Percentiles rank a stretch among this genome's conserved stretches.
Evolutionary conservation across 805 yeast species (phyloP).

Genomic region (Zygotorulaspora florentina): DNA sequence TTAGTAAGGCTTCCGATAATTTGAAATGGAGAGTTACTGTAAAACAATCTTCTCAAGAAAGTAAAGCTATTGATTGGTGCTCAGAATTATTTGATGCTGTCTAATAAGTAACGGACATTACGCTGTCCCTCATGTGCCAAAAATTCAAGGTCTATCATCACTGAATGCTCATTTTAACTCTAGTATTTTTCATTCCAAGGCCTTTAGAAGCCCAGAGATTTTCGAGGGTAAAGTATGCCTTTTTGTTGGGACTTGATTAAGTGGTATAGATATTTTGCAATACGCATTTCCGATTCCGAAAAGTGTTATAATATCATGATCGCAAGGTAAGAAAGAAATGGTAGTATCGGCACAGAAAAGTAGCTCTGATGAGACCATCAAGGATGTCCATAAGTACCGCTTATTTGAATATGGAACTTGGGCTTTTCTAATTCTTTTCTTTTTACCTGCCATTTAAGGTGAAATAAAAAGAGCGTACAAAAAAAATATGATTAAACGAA

Average conservation of each 20-base stretch:
- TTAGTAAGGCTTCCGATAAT: conserved; percentile 14
- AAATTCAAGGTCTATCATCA: conserved; percentile 12
- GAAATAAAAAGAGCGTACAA: too few relatives aligned
- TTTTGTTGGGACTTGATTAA: conserved; percentile 40
- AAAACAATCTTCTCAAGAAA: conserved; percentile 12
- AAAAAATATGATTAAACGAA: too few relatives aligned
- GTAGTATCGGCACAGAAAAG: too few relatives aligned
- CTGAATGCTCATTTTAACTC: conserved; percentile 27
- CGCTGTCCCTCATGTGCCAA: conserved; percentile 40
- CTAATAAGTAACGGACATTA: conserved; percentile 41
- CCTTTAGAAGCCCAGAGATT: conserved; percentile 26
- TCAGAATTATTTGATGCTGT: conserved; percentile 39
- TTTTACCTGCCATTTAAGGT: too few relatives aligned
- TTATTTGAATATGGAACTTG: too few relatives aligned
- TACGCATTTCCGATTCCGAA: conserved; percentile 36
- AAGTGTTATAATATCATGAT: conserved; percentile 60
- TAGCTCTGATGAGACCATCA: too few relatives aligned
- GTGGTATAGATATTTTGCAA: conserved; percentile 41
- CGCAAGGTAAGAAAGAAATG: conserved; percentile 57
- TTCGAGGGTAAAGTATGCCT: conserved; percentile 30
- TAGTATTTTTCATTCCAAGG: conserved; percentile 39
- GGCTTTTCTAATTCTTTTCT: too few relatives aligned
- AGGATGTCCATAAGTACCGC: too few relatives aligned
- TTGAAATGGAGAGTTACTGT: conserved; percentile 14
- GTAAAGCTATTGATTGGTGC: conserved; percentile 36